Evolutionary conservation across 768 basidiomycete genomes (phyloP), one percentile per base, ranked within the genome.

Genomic region (Coprinopsis sp.): DNA sequence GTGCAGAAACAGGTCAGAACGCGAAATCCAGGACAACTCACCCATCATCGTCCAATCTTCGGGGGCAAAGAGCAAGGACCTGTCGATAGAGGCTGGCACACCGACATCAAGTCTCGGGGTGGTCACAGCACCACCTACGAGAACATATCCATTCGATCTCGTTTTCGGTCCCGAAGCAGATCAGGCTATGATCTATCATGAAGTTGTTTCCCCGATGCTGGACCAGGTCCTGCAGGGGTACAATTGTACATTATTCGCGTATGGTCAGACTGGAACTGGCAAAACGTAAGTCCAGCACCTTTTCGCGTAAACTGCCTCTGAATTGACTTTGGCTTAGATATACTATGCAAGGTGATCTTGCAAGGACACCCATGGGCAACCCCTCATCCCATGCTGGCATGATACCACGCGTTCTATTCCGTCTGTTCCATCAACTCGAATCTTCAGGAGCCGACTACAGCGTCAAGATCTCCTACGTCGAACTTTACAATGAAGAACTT

Each of bases 101-200:
- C 84, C 87, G 0, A 63, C 77, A 2, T 82, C 85, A 3, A 84
- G 78, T 47, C 62, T 91, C 5, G 88, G 88, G n/a, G 56, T 90
- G 34, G 72, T 87, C 11, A 82, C 80, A 4, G 69, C 82, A n/a
- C 77, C 89, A 19, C 86, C 86, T 10, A 79, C 82, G 2, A 73
- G 87, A 42, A 95, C 90, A 2, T 99, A 97, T 64, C 84, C 89
- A 3, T 99, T 96, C 63, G 94, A 97, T 65, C 71, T 87, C 22
- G 96, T 96, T 6, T 97, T 96, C 69, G 95, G 96, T 2, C 92
- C 94, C 16, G 93, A 96, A 62, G 94, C 94, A 19, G 92, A 95
- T 61, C 96, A 99, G 61, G 82, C 87, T 18, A 78, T 91, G 77
- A 78, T 99, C 10, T 99, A 95, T 63, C 81, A 91, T 46, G 87